Percentiles rank a stretch among this genome's conserved stretches.
phyloP scores from a whole-genome alignment of 1,284 basidiomycete genomes.

The Cryptococcus amylolentus region DNA sequence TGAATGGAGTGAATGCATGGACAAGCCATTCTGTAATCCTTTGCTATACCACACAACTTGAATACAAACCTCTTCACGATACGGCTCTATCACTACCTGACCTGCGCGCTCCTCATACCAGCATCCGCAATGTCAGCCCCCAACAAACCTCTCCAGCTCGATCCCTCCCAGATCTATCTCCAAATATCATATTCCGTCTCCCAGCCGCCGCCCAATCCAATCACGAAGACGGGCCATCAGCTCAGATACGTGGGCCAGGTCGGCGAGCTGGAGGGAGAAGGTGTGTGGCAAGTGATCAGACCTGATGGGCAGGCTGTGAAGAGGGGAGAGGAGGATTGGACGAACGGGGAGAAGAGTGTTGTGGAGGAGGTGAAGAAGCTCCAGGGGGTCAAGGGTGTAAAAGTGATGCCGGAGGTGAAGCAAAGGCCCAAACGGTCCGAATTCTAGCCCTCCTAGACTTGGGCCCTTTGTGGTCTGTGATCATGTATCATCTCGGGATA shows the following conservation, averaged over 20 bases:
- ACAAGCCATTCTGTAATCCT: not conserved
- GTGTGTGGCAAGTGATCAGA: constrained; percentile 37
- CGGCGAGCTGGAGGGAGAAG: constrained; percentile 42
- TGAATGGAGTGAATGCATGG: not conserved
- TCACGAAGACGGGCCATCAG: not conserved
- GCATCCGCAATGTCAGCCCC: constrained; percentile 6
- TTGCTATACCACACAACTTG: not conserved
- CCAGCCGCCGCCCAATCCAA: constrained; percentile 4
- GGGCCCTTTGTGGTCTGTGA: too few relatives aligned
- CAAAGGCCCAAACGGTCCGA: constrained; percentile 39
- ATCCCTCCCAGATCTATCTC: constrained; percentile 34
- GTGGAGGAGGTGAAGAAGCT: constrained; percentile 20
- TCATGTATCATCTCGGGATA: too few relatives aligned
- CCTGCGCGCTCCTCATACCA: constrained; percentile 1
- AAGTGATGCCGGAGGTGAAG: constrained; percentile 29
- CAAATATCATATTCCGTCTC: constrained; percentile 30
- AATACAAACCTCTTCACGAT: not conserved
- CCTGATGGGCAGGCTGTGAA: constrained; percentile 9
- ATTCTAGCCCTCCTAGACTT: constrained; percentile 13
- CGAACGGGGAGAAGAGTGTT: constrained; percentile 9
- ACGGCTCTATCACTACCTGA: not conserved
- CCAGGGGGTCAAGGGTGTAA: constrained; percentile 29
- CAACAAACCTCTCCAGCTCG: constrained; percentile 26
- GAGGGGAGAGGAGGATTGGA: constrained; percentile 15
- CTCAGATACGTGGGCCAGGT: constrained; percentile 37